phyloP scores from a whole-genome alignment of 192 early-diverging fungal genomes.

The Coemansia sp. region DNA sequence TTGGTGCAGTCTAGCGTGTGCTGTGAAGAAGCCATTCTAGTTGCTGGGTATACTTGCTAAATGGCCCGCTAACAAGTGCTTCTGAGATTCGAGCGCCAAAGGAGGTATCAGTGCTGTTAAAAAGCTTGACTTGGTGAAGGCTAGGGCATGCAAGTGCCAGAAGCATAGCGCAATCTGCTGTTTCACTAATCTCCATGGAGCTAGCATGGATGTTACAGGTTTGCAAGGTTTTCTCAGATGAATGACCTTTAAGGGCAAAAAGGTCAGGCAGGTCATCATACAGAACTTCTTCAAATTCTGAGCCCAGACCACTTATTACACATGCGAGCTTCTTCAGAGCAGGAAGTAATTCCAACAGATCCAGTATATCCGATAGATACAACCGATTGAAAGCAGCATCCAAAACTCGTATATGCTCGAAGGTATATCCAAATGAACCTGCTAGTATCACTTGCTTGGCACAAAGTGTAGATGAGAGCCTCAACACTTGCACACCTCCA shows the following conservation, averaged over 20 bases:
- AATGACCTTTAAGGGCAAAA: too few relatives aligned
- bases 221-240: too few relatives aligned
- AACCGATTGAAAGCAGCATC: neutral
- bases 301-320: too few relatives aligned
- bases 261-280: too few relatives aligned
- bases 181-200: neutral
- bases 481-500: too few relatives aligned
- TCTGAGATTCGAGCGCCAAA: neutral
- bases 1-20: neutral
- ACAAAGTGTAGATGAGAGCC: too few relatives aligned
- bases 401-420: neutral
- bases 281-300: too few relatives aligned
- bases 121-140: neutral
- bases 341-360: neutral
- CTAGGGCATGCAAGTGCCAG: neutral
- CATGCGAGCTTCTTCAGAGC: too few relatives aligned
- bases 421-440: neutral
- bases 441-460: neutral
- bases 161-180: neutral
- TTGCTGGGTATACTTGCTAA: neutral
- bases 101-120: neutral
- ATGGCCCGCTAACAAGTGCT: neutral
- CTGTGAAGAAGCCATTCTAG: neutral
- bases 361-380: neutral
- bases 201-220: too few relatives aligned